phyloP scores from a whole-genome alignment of 2,329 filamentous ascomycete genomes.

The Pleurostoma richardsiae region DNA sequence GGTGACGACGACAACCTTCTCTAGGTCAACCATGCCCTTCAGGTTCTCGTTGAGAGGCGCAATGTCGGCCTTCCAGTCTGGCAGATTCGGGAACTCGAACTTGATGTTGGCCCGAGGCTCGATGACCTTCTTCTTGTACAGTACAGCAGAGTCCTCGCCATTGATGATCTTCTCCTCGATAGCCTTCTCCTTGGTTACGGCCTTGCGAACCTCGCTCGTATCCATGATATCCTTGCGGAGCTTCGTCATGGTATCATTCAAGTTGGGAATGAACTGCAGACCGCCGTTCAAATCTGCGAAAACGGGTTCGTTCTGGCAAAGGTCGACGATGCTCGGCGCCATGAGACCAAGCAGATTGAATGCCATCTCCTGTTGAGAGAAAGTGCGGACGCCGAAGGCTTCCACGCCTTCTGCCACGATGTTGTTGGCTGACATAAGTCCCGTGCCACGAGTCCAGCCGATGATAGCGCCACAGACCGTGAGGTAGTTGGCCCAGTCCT shows the following conservation, averaged over 20 bases:
- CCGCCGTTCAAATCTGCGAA: conserved; percentile 97
- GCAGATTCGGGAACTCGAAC: conserved; percentile 87
- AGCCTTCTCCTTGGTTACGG: conserved; percentile 91
- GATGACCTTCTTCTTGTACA: conserved; percentile 92
- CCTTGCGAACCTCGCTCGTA: conserved; percentile 87
- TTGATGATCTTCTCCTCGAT: conserved; percentile 98
- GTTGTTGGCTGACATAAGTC: conserved; percentile 97
- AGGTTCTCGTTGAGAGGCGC: conserved; percentile 83
- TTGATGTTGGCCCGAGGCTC: conserved; percentile 97
- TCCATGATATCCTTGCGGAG: conserved; percentile 93
- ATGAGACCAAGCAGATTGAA: conserved; percentile 97
- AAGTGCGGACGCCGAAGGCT: conserved; percentile 93
- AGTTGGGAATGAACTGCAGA: conserved; percentile 92
- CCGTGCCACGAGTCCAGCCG: conserved; percentile 97
- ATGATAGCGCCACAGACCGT: conserved; percentile 98
- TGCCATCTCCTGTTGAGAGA: conserved; percentile 99
- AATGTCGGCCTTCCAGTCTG: conserved; percentile 87
- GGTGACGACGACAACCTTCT: conserved; percentile 96
- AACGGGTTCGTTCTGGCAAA: conserved; percentile 92
- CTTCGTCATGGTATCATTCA: conserved; percentile 90
- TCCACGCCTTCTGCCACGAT: conserved; percentile 96
- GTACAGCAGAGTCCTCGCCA: conserved; percentile 81
- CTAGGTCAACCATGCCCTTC: conserved; percentile 97
- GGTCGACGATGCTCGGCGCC: conserved; percentile 87
- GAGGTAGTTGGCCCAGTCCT: conserved; percentile 95